Evolutionary conservation across 176 grass and related monocot species (phyloP), one percentile per base, ranked within the genome.

Genomic region (Echinochloa phyllopogon): DNA sequence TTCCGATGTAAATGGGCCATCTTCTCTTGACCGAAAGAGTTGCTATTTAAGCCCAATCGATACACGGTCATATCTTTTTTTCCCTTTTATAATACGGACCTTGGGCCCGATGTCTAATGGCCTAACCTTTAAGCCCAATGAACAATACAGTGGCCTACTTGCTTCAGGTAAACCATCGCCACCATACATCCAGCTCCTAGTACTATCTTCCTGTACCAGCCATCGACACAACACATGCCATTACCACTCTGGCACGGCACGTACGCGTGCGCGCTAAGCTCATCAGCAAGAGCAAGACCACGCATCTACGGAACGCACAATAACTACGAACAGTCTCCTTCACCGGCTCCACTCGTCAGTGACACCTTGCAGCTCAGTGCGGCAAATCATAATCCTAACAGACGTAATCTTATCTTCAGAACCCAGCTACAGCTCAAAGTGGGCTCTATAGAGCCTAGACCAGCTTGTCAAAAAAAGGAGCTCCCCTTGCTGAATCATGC

Each of bases 231-330:
- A 27, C 37, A 18, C 25, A 47, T 27, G 8, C 68, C 67, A 65
- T 83, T 52, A 73, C 79, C 64, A 63, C 40, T 58, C 67, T 74
- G 72, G 14, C 77, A 82, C 44, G 78, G 47, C 78, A 82, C 72
- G 68, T 48, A 60, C 40, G 65, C 79, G 65, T 80, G 51, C 76
- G 21, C n/a, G n/a, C 62, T 72, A 63, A 79, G 8, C 43, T 36
- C 43, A 73, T 74, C 37, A 21, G 29, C 33, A 25, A 55, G 36
- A 21, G 29, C 33, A 25, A 55, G 36, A 40, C 78, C 48, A 69
- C 64, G 64, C 78, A 69, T 52, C 64, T 68, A 68, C 61, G 62
- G 18, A 81, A 69, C 21, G 64, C 48, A 81, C 17, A 66, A 69
- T 18, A 48, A 39, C 43, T 17, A 37, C 43, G n/a, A 53, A 14